These are phyloP conservation scores for Suhomyces bribrorum DNA, from an alignment of 1,139 yeast genomes.

Conservation along the genomic window DNA sequence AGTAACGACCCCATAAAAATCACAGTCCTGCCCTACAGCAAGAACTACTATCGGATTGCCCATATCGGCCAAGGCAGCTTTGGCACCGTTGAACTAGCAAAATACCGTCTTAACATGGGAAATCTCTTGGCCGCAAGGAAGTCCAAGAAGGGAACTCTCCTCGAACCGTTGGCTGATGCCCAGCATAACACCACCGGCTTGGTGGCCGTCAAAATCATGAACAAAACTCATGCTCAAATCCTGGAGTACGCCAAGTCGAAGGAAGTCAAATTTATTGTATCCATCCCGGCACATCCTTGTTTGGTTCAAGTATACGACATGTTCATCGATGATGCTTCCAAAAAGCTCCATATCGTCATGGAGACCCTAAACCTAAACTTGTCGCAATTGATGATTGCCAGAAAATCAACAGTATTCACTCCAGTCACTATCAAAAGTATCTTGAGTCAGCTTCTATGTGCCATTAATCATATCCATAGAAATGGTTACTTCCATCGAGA, in stretches of 20 bases:
- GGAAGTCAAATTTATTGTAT: constrained; percentile 70
- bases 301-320: constrained; percentile 76
- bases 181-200: constrained; percentile 25
- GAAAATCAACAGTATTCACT: constrained; percentile 55
- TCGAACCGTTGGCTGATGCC: constrained; percentile 46
- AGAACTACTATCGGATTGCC: constrained; percentile 52
- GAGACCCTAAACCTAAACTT: constrained; percentile 84
- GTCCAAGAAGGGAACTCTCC: constrained; percentile 43
- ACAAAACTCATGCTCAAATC: constrained; percentile 47
- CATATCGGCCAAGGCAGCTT: constrained; percentile 76
- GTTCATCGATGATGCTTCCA: constrained; percentile 62
- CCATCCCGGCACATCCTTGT: constrained; percentile 71
- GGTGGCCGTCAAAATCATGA: constrained; percentile 87
- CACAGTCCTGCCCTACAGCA: constrained; percentile 43
- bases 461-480: constrained; percentile 78
- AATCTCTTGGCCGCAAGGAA: constrained; percentile 11
- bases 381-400: constrained; percentile 65
- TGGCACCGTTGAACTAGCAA: constrained; percentile 71
- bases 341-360: constrained; percentile 78
- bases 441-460: constrained; percentile 68
- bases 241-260: constrained; percentile 66
- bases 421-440: constrained; percentile 63
- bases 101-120: constrained; percentile 24
- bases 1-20: no score
- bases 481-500: constrained; percentile 84